Evolutionary conservation across 2,329 filamentous ascomycete species (phyloP), one percentile per base, ranked within the genome.

Genomic region (Elsinoe arachidis): DNA sequence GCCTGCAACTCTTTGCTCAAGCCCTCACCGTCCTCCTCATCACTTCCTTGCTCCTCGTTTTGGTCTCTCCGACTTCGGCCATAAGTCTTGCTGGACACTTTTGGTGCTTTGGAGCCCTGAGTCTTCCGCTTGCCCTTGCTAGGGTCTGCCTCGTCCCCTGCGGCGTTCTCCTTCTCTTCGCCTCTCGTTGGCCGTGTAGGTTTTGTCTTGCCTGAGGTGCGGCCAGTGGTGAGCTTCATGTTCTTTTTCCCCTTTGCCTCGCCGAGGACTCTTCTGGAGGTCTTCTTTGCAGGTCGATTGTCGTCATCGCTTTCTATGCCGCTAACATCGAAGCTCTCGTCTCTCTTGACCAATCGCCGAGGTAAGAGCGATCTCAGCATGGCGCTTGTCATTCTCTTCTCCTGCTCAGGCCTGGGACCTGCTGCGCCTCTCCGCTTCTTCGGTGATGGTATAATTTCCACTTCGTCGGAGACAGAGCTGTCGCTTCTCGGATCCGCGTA

Each of bases 1-100:
- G 68, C 72, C 60, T 70, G 69, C 35, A 79, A 64, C 62, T 74
- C 72, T 23, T 63, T 64, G 39, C 66, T 68, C 51, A 65, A 62
- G 10, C 66, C 65, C 59, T 60, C 64, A 14, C 69, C 70, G 4
- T 64, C 60, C 7, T 66, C 63, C 12, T 65, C 67, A 1, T 60
- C 61, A 3, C 61, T 64, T 10, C 63, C 63, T n/a, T 60, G 59
- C n/a, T 53, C 61, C 2, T 59, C 75, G 60, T 75, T 74, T 57
- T 76, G 74, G 2, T 70, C 73, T 1, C 67, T 70, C 37, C n/a
- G 38, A 23, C 58, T 9, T 56, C 61, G 60, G 39, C 62, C 62
- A 44, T 67, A 68, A 2, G 66, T 68, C 57, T 60, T 66, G 5
- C 57, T 51, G n/a, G 41, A 39, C 17, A 59, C 59, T 35, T 61